A percentile compares a stretch with the other conserved stretches of the same genome.
These are phyloP conservation scores for Trichoderma harzianum DNA, from an alignment of 2,329 filamentous ascomycete species.

Conservation along the genomic window DNA sequence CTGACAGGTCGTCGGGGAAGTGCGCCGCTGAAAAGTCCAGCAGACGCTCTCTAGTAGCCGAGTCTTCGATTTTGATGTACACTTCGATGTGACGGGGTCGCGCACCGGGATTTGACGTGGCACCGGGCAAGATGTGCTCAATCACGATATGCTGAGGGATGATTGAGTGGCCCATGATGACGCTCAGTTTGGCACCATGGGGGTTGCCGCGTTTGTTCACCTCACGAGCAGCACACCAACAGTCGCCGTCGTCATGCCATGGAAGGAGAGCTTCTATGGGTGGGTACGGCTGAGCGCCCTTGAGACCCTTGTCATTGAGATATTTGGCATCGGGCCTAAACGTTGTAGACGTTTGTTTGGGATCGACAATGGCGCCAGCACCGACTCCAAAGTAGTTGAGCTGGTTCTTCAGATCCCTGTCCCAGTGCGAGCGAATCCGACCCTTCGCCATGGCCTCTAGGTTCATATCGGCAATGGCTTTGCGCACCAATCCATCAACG, in stretches of 20 bases:
- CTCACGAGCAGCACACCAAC: slow-evolving; percentile 69
- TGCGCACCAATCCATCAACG: slow-evolving; percentile 41
- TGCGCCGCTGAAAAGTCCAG: slow-evolving; percentile 42
- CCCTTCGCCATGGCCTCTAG: slow-evolving; percentile 47
- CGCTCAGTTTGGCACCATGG: slow-evolving; percentile 61
- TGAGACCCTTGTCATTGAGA: slow-evolving; percentile 23
- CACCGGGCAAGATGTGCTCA: slow-evolving; percentile 64
- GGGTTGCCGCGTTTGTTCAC: slow-evolving; percentile 40
- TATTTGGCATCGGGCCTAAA: slow-evolving; percentile 37
- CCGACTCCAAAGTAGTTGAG: slow-evolving; percentile 72
- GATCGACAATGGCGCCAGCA: slow-evolving; percentile 64
- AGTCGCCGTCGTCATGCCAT: slow-evolving; percentile 81
- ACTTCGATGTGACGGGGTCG: slow-evolving; percentile 69
- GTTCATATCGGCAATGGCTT: slow-evolving; percentile 43
- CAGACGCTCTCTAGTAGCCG: slow-evolving; percentile 38
- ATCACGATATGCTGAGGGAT: slow-evolving; percentile 67
- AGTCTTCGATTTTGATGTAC: slow-evolving; percentile 58
- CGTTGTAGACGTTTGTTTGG: slow-evolving; percentile 56
- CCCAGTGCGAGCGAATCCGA: slow-evolving; percentile 44
- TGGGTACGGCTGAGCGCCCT: slow-evolving; percentile 27
- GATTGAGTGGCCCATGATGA: slow-evolving; percentile 57
- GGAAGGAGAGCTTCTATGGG: slow-evolving; percentile 55
- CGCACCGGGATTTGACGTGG: slow-evolving; percentile 58
- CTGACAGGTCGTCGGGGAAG: slow-evolving; percentile 34
- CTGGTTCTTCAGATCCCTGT: slow-evolving; percentile 45